phyloP scores from a whole-genome alignment of 2,329 filamentous ascomycete species.

The Talaromyces sp. region DNA sequence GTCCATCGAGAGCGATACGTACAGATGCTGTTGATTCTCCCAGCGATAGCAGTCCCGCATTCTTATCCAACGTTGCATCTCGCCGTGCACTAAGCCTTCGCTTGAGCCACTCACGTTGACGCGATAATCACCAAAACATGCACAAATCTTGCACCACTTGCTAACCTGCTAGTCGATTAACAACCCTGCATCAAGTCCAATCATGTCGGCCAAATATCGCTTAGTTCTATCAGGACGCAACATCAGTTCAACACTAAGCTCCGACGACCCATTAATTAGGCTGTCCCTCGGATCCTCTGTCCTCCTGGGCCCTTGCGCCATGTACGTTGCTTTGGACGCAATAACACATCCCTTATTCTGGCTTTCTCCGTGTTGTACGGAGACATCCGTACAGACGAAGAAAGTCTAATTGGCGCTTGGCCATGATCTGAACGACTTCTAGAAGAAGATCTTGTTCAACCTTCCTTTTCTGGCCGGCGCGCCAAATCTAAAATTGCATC shows the following conservation, averaged over 20 bases:
- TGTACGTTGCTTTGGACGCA: conserved; percentile 1
- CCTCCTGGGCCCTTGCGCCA: background rate
- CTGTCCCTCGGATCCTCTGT: background rate
- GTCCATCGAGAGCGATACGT: background rate
- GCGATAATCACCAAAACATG: conserved; percentile 1
- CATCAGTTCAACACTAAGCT: background rate
- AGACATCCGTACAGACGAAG: background rate
- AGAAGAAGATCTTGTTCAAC: background rate
- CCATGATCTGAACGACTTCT: background rate
- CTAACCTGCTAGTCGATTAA: background rate
- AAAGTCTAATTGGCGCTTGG: background rate
- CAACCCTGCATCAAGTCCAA: background rate
- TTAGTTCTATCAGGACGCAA: background rate
- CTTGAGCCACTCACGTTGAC: conserved; percentile 12
- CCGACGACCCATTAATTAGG: too few relatives aligned
- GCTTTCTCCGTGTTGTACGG: background rate
- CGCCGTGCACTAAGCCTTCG: background rate
- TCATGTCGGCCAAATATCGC: background rate
- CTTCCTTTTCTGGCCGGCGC: background rate
- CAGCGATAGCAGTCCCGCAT: background rate
- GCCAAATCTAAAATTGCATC: background rate
- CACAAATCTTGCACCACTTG: background rate
- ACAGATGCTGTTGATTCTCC: background rate
- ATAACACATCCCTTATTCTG: background rate
- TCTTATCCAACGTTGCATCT: conserved; percentile 5